phyloP scores from a whole-genome alignment of 371 early-diverging fungal species.

The Rhizopus delemar region DNA sequence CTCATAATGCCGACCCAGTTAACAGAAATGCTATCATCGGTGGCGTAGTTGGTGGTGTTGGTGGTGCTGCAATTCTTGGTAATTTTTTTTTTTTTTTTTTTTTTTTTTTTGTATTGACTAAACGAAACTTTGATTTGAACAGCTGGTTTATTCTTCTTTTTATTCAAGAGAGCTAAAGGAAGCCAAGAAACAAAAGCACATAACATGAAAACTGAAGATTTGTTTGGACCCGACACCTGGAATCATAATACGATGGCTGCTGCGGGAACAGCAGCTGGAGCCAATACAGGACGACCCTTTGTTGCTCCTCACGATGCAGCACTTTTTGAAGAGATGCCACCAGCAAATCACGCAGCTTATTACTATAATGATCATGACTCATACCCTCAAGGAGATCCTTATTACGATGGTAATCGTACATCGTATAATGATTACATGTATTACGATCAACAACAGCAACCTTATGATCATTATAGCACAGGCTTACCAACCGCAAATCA shows the following conservation, averaged over 20 bases:
- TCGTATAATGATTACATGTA: conserved; percentile 5
- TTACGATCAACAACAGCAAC: not conserved
- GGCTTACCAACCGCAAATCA: not conserved
- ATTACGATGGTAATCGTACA: not conserved
- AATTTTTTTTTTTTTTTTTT: not conserved
- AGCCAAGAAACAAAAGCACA: conserved; percentile 3
- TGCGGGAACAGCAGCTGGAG: not conserved
- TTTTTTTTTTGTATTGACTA: not conserved
- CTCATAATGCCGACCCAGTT: not conserved
- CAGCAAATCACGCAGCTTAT: not conserved
- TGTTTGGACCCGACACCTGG: not conserved
- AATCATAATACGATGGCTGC: not conserved
- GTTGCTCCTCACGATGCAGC: conserved; percentile 8
- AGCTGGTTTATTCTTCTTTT: conserved; percentile 7
- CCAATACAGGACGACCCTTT: conserved; percentile 9
- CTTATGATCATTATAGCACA: not conserved
- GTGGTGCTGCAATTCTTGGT: conserved; percentile 14
- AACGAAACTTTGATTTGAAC: not conserved
- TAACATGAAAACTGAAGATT: not conserved
- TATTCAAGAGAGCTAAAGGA: conserved; percentile 8
- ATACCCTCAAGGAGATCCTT: not conserved
- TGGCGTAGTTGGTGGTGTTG: conserved; percentile 20
- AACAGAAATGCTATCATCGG: conserved; percentile 17
- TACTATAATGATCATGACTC: not conserved
- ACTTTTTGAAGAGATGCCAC: not conserved